These are phyloP conservation scores for Chrysanthemum seticuspe DNA, from an alignment of 129 eudicot species.

Conservation along the genomic window DNA sequence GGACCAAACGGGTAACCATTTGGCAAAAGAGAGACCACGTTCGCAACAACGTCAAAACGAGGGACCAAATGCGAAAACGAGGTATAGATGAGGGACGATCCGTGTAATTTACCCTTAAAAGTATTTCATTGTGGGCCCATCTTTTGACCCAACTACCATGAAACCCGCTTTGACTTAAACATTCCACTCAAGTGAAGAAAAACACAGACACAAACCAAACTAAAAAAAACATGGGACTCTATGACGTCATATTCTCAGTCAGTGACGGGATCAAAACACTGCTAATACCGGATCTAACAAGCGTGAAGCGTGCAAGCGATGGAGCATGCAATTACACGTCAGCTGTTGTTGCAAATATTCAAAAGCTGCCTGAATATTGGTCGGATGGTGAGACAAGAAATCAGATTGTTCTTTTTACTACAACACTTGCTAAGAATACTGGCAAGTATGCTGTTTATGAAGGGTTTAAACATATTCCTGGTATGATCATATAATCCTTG, in stretches of 20 bases:
- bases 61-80: too few species aligned
- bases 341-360: slow-evolving; percentile 16
- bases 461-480: slow-evolving; percentile 27
- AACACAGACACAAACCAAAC: not conserved
- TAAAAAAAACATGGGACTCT: slow-evolving; percentile 18
- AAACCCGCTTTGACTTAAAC: too few species aligned
- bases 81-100: too few species aligned
- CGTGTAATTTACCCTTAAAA: too few species aligned
- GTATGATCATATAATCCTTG: too few species aligned
- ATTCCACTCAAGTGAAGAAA: too few species aligned
- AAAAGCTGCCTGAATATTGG: slow-evolving; percentile 20
- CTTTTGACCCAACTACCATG: too few species aligned
- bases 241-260: slow-evolving; percentile 12
- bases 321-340: slow-evolving; percentile 9
- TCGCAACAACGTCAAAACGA: too few species aligned
- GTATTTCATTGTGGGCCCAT: too few species aligned
- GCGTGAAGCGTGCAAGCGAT: slow-evolving; percentile 19
- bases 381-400: slow-evolving; percentile 10
- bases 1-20: too few species aligned
- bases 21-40: too few species aligned
- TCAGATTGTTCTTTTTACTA: slow-evolving; percentile 19
- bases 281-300: slow-evolving; percentile 10
- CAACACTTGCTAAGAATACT: slow-evolving; percentile 23
- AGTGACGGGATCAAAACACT: slow-evolving; percentile 12
- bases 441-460: slow-evolving; percentile 19